Percentiles rank a stretch among this genome's conserved stretches.
Evolutionary conservation across 306 rosid species (phyloP).

Genomic region (Betula pendula): DNA sequence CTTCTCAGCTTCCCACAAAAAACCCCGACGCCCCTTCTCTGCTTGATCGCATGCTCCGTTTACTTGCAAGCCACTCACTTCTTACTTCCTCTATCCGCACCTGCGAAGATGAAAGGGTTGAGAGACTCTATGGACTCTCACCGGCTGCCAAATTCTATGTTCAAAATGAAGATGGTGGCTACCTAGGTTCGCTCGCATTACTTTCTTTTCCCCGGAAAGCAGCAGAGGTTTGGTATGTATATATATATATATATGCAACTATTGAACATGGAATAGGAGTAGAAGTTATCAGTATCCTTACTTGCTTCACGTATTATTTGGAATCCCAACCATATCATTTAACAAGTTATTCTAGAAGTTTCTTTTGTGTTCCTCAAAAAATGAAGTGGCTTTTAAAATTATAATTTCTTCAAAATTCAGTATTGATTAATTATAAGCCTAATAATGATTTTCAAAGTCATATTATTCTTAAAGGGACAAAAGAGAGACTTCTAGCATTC

Average conservation of each 20-base stretch:
- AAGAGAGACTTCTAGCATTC: too few species aligned
- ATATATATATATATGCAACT: background rate
- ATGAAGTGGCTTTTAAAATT: too few species aligned
- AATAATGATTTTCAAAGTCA: too few species aligned
- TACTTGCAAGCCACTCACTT: conserved; percentile 18
- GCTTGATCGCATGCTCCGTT: conserved; percentile 31
- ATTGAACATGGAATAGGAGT: too few species aligned
- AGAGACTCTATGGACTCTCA: conserved; percentile 21
- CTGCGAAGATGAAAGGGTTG: background rate
- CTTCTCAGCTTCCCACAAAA: conserved; percentile 14
- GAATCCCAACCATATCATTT: too few species aligned
- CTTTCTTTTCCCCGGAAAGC: background rate
- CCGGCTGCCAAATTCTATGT: conserved; percentile 26
- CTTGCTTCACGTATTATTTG: too few species aligned
- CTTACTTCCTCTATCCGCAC: conserved; percentile 22
- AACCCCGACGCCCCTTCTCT: conserved; percentile 12
- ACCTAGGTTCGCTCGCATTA: conserved; percentile 5
- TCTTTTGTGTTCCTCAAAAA: too few species aligned
- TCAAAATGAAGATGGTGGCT: conserved; percentile 8
- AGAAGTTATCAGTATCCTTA: too few species aligned
- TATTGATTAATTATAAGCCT: too few species aligned
- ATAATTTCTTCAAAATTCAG: too few species aligned
- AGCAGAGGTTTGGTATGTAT: conserved; percentile 17
- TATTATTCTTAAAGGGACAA: too few species aligned
- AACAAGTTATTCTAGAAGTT: too few species aligned